Evolutionary conservation across 306 rosid genomes (phyloP), one percentile per base, ranked within the genome.

Genomic region (Lupinus albus): DNA sequence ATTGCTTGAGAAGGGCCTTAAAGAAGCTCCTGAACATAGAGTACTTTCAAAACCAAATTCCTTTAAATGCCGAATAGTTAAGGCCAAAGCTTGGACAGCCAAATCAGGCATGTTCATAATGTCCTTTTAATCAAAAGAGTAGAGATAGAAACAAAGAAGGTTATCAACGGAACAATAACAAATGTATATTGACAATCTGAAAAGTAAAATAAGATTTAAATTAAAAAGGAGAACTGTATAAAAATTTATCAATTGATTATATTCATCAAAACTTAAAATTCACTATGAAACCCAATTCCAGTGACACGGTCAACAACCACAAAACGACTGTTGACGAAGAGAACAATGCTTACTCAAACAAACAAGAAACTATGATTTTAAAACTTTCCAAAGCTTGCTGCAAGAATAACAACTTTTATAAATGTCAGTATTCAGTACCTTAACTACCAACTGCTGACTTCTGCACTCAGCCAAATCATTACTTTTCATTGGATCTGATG

Each of bases 41-140:
- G 86, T 73, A 71, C 87, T 86, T 80, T 93, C 94, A 65, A 93
- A 86, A 76, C 98, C 94, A 73, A 88, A 93, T 70, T 85, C 91
- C 79, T 86, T 89, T 68, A 93, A 83, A 76, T 93, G 89, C 57
- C 78, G 87, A 65, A 84, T 80, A 28, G 86, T 84, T 72, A 93
- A 79, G 73, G 97, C 96, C 83, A 93, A 72, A 61, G 95, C 96
- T 82, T 84, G 93, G 76, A 93, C 77, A 13, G 83, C 88, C 81
- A 88, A 76, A 75, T 86, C 90, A 35, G 97, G 88, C 89, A 93
- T 77, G 78, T 74, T 76, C 89, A 88, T 74, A 17, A 82, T 78
- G 81, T 79, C 98, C 98, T 93, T 70, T 65, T 64, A 72, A 65
- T 53, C 71, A 79, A 59, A 50, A 62, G 14, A 32, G 35, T 46